Evolutionary conservation across 306 rosid species (phyloP), one percentile per base, ranked within the genome.

Genomic region (Clitoria ternatea): DNA sequence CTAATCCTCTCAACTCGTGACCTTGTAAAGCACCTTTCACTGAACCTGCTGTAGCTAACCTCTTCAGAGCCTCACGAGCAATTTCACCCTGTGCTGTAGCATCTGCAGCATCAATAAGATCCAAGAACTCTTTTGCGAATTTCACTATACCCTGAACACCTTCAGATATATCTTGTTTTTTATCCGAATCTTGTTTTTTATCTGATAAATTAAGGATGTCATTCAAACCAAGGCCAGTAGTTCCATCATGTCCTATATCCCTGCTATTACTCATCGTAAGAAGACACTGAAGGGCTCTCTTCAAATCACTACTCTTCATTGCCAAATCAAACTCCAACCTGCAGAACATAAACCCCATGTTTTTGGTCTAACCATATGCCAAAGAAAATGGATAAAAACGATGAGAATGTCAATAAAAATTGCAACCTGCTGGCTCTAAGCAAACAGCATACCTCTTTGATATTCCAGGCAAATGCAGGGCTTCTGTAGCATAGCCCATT

Each of bases 181-280:
- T 90, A 48, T 83, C 90, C 15, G 88, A 77, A 81, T 85, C 85
- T 57, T 83, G 90, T 72, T 91, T 91, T 81, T 85, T 90, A 33
- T 85, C 90, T n/a, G 88, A 77, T 72, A 94, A 56, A 81, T 86
- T 94, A 70, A 94, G 96, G 83, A 94, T 91, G 87, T 94, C 97
- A 72, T 76, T 91, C 96, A 94, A 85, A 81, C 85, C 87, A 65
- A 94, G 94, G 59, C 97, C 96, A 48, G 92, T 36, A 57, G 96
- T 44, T 64, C 61, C 82, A 79, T 91, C 97, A 24, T 82, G 80
- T 59, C 99, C 99, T 71, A 94, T 74, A 70, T 85, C 92, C 84
- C 97, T 81, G 84, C 99, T 94, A 81, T 94, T 94, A 85, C 99
- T 94, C 99, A 94, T 94, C 75, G 96, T 94, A 71, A 94, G 92